Percentiles rank a stretch among this genome's conserved stretches.
Conservation (phyloP, 768 basidiomycete genomes). For the Amanita molliuscula region DNA sequence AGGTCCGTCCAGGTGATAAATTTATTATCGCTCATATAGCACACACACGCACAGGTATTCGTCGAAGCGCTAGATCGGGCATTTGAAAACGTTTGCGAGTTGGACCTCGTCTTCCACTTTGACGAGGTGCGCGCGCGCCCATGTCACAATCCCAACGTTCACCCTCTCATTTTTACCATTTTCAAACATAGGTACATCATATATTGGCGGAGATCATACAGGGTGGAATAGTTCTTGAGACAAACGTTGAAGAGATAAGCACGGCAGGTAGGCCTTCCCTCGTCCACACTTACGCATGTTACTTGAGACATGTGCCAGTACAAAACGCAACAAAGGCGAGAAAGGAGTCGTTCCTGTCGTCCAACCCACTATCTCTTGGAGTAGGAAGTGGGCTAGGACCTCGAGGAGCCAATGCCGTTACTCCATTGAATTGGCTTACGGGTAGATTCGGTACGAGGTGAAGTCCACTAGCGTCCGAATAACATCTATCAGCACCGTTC, state of each 20-base stretch:
- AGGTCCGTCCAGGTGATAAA: conserved; percentile 40
- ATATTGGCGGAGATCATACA: conserved; percentile 95
- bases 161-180: background rate
- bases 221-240: conserved; percentile 93
- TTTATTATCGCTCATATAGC: background rate
- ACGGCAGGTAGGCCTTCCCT: conserved; percentile 41
- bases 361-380: conserved; percentile 66
- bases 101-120: conserved; percentile 97
- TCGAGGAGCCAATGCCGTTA: conserved; percentile 49
- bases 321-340: conserved; percentile 61
- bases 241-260: conserved; percentile 82
- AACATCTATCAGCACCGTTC: background rate
- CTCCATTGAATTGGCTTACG: conserved; percentile 74
- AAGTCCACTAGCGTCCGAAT: conserved; percentile 3
- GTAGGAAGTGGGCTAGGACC: conserved; percentile 57
- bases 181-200: conserved; percentile 65
- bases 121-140: conserved; percentile 63
- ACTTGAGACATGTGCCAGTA: conserved; percentile 30
- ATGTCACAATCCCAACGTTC: background rate
- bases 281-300: background rate
- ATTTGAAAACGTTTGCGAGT: conserved; percentile 97
- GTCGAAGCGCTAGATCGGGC: conserved; percentile 93
- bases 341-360: conserved; percentile 70
- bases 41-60: conserved; percentile 58
- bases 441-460: conserved; percentile 52